Evolutionary conservation across 257 asterid genomes (phyloP).

Genomic region (Cinchona pubescens): DNA sequence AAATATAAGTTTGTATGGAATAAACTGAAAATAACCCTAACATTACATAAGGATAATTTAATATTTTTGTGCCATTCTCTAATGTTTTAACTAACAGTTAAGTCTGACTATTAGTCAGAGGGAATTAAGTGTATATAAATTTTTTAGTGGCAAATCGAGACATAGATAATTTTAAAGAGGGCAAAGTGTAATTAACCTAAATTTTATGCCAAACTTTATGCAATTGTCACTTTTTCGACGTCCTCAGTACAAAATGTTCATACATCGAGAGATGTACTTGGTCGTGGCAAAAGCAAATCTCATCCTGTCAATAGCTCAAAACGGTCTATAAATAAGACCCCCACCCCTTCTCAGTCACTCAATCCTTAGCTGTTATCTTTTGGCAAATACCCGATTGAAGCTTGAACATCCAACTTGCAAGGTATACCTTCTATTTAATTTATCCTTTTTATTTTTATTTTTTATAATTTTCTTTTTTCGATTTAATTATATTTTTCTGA

Average conservation of each 20-base stretch:
- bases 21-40: no score
- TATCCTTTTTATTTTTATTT: not conserved
- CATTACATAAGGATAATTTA: no score
- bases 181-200: no score
- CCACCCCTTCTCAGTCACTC: not conserved
- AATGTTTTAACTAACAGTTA: no score
- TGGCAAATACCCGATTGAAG: not conserved
- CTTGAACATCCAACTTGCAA: not conserved
- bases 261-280: not conserved
- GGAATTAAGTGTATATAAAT: no score
- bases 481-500: not conserved
- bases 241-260: no score
- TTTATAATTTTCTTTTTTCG: not conserved
- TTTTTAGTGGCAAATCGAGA: no score
- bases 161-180: no score
- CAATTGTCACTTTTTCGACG: not conserved
- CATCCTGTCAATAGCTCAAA: not conserved
- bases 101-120: no score
- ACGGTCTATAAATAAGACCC: not conserved
- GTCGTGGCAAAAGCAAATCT: not conserved
- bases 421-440: not conserved
- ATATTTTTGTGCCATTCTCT: no score
- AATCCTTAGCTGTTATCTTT: not conserved
- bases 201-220: not conserved
- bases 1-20: no score